Base-by-base conservation (phyloP, 2,329 filamentous ascomycete genomes). In the Cadophora gregata region DNA sequence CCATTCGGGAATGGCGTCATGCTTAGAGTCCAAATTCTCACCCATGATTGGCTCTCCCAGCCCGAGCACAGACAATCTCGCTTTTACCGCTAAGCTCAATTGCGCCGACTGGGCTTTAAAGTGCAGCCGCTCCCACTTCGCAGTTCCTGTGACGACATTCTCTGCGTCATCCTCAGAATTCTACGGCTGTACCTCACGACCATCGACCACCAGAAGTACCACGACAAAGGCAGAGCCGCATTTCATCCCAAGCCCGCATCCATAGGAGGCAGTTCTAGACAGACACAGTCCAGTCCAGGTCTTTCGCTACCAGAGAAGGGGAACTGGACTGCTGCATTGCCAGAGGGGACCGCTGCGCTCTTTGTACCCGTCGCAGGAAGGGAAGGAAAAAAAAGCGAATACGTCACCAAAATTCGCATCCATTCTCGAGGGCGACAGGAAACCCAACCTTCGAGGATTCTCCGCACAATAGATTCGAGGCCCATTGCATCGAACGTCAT, bases 81-180 rank as follows among this genome's bases (percentile, higher is more conserved):
- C 50, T 9, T 16, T 47, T 47, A n/a, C 42, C 42, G n/a, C 42
- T 47, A 47, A 47, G 5, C 50, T 31, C 10, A 16, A 19, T 29
- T 25, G 50, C 14, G 25, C 31, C 50, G 21, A 10, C n/a, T 58
- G 29, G 31, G 53, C 53, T 58, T 58, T 58, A 53, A 31, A 29
- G 50, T 53, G 50, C 50, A 53, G 50, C 50, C 50, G 38, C 38
- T 62, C 59, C 59, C 59, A 50, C 59, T 38, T 62, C 45, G 42
- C 24, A 62, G 45, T 60, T 48, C 36, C 58, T 48, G 48, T 63
- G 60, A 50, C 60, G 60, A 51, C 60, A 63, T 53, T 33, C 25
- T 27, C 60, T 63, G 60, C 60, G 60, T 63, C 60, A 63, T 63
- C 45, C 48, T 42, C 8, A 12, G 12, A 31, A 53, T 38, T 58